Evolutionary conservation across 2,329 filamentous ascomycete species (phyloP), one percentile per base, ranked within the genome.

Genomic region (Colletotrichum theobromicola): DNA sequence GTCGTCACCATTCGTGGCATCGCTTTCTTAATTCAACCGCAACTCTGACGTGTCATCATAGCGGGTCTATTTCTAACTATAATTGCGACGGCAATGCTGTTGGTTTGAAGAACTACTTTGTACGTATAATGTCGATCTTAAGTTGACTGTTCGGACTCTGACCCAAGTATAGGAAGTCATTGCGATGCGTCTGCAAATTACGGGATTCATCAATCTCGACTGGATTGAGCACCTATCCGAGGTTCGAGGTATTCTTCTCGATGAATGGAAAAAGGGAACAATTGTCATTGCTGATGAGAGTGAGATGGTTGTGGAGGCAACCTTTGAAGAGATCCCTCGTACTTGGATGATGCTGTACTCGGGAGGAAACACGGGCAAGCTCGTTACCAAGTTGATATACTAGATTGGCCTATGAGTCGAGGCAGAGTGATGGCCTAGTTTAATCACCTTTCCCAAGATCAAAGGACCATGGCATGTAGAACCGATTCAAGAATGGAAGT

Each of bases 81-180:
- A 50, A 50, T 21, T n/a, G n/a, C 21, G 42, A 50, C n/a, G 42
- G 42, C 42, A 50, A 50, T 50, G n/a, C 42, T 13, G n/a, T 50
- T 21, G 42, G 42, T 21, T 50, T 50, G 42, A 50, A 50, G n/a
- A 50, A 50, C 42, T 50, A 50, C 12, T 50, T 50, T 6, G 42
- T 50, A 1, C n/a, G 42, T 1, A 10, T 50, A 13, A 5, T 13
- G 0, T 21, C n/a, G 10, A 10, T 2, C 21, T 21, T 50, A 0
- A 46, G 21, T 0, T 50, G 5, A 21, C 0, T 50, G 13, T 0
- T 50, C 10, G n/a, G 21, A 21, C 42, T 50, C 42, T 50, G n/a
- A 50, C 10, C 10, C 18, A 50, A 21, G 5, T 1, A 21, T 6
- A 50, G 42, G 10, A 50, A 3, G 42, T 50, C 0, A 50, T 50